Evolutionary conservation across 2,329 filamentous ascomycete species (phyloP).

Genomic region (Hypoxylon sp.): DNA sequence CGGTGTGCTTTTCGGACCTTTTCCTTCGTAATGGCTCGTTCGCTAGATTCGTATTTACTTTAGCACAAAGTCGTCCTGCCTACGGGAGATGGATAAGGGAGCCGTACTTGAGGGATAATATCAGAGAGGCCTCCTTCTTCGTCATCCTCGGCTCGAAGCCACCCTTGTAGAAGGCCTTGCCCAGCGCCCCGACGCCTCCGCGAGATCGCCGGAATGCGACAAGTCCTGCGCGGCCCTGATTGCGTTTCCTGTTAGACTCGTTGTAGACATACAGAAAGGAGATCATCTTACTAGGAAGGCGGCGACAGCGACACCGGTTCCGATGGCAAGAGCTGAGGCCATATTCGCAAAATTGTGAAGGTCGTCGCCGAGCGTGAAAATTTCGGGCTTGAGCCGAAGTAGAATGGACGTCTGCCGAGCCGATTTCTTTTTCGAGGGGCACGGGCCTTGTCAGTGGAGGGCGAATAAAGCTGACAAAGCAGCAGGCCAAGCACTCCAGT

Average conservation of each 20-base stretch:
- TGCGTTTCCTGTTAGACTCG: conserved; percentile 16
- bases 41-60: conserved; percentile 60
- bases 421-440: conserved; percentile 27
- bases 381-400: conserved; percentile 13
- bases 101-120: conserved; percentile 84
- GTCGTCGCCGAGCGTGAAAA: conserved; percentile 6
- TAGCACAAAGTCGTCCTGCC: conserved; percentile 4
- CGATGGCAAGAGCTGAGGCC: conserved; percentile 62
- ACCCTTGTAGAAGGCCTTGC: conserved; percentile 96
- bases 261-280: not conserved
- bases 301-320: conserved; percentile 58
- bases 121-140: conserved; percentile 86
- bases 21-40: conserved; percentile 87
- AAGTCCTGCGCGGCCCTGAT: conserved; percentile 89
- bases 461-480: not conserved
- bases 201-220: conserved; percentile 86
- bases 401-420: conserved; percentile 1
- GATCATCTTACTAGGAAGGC: conserved; percentile 57
- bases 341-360: conserved; percentile 51
- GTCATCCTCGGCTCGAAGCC: conserved; percentile 98
- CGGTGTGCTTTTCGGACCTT: conserved; percentile 96
- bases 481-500: conserved; percentile 5
- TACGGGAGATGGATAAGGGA: not conserved
- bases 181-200: conserved; percentile 78
- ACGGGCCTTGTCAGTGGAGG: conserved; percentile 10